These are phyloP conservation scores for Aureobasidium sp. DNA, from an alignment of 2,329 filamentous ascomycete species.

Conservation along the genomic window DNA sequence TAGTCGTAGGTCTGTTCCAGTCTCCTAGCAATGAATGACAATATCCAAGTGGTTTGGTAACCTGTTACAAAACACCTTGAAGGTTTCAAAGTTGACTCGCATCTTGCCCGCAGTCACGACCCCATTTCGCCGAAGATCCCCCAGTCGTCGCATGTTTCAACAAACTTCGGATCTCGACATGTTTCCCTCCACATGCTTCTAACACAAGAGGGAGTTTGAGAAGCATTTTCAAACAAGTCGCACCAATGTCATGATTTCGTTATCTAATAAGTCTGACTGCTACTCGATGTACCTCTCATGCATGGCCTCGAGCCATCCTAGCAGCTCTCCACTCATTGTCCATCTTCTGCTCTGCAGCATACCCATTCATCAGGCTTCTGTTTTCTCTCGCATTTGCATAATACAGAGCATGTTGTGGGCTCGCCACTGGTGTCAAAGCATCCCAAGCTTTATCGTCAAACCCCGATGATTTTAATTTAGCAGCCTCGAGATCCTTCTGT, in stretches of 20 bases:
- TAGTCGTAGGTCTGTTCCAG: background rate
- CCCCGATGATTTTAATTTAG: constrained; percentile 1
- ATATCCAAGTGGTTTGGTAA: background rate
- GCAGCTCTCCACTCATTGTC: constrained; percentile 15
- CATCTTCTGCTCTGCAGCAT: background rate
- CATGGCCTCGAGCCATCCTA: background rate
- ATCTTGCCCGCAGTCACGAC: background rate
- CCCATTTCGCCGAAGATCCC: background rate
- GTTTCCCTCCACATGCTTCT: background rate
- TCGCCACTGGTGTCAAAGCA: constrained; percentile 3
- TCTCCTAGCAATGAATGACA: background rate
- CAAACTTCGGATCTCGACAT: background rate
- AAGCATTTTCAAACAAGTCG: background rate
- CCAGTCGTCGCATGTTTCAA: background rate
- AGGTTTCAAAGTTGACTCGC: constrained; percentile 5
- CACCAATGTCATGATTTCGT: constrained; percentile 16
- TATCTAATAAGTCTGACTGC: background rate
- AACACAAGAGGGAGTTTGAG: no score
- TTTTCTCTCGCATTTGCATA: background rate
- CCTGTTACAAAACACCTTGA: constrained; percentile 4
- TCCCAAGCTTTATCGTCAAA: constrained; percentile 9
- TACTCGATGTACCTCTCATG: background rate
- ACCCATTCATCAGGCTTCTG: background rate
- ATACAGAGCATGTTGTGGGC: constrained; percentile 8
- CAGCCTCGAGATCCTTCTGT: constrained; percentile 10